Percentiles rank a stretch among this genome's conserved stretches.
phyloP scores from a whole-genome alignment of 306 rosid genomes.

The Glycine latifolia region DNA sequence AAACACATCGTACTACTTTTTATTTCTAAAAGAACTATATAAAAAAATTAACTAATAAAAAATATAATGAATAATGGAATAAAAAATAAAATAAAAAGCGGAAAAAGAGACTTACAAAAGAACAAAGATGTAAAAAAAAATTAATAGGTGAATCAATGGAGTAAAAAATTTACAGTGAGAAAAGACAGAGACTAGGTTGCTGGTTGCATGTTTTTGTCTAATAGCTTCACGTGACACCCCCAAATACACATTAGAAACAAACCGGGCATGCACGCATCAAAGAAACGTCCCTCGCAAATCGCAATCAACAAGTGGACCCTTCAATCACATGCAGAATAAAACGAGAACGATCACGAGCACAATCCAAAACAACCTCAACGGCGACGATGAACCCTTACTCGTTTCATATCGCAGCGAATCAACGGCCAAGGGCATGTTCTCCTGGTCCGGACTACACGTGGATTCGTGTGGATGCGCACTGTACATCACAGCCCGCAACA shows the following conservation, averaged over 20 bases:
- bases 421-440: constrained; percentile 92
- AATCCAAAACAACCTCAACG: constrained; percentile 18
- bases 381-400: constrained; percentile 42
- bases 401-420: constrained; percentile 68
- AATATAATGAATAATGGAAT: neutral
- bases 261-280: neutral
- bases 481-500: constrained; percentile 83
- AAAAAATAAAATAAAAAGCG: neutral
- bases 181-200: neutral
- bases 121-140: neutral
- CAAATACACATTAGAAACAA: neutral
- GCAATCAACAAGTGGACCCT: constrained; percentile 21
- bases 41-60: neutral
- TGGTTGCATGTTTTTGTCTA: constrained; percentile 52
- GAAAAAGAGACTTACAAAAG: neutral
- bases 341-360: constrained; percentile 43
- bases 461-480: constrained; percentile 68
- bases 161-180: constrained; percentile 6
- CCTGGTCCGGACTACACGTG: constrained; percentile 82
- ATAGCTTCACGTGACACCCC: constrained; percentile 68
- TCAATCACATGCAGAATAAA: constrained; percentile 23
- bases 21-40: neutral
- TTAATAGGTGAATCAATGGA: neutral
- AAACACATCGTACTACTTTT: neutral
- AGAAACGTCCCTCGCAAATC: neutral